Evolutionary conservation across 2,329 filamentous ascomycete genomes (phyloP), one percentile per base, ranked within the genome.

Genomic region (Fusarium pseudonygamai): DNA sequence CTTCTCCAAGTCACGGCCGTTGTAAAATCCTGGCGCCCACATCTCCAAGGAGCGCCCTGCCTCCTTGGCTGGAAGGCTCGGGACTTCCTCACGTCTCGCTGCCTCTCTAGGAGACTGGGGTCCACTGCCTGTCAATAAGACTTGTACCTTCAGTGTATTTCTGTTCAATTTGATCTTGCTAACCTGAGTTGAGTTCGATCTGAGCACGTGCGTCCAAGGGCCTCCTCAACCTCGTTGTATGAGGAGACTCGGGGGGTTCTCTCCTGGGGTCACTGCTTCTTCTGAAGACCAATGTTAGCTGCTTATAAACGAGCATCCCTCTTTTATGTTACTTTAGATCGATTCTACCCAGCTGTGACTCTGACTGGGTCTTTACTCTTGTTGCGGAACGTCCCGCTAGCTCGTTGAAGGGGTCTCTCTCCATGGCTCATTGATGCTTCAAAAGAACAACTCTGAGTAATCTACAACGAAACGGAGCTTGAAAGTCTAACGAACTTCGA

Each of bases 291-390:
- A 12, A 36, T 7, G 1, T 32, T n/a, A 14, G 28, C 28, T 11
- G 3, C 7, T 1, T 14, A 1, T 49, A 5, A 32, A 7, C 6
- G 0, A 18, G 2, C 11, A 14, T 18, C 0, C 7, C 2, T n/a
- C 11, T 6, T 9, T 9, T 3, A 5, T n/a, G 4, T 47, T n/a
- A 28, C 6, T 0, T 3, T 16, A 12, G 1, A 16, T 47, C 14
- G 14, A n/a, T 5, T n/a, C 2, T 2, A 7, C 22, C 22, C 6
- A 12, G 14, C 4, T 4, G 0, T 9, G 7, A 8, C 7, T 12
- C 7, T 12, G 2, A 0, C 7, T 16, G 16, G 10, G 14, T 16
- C 7, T n/a, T 12, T 2, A 10, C 5, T 5, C 7, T 6, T 18
- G 46, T 8, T n/a, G 3, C 20, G 12, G 10, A 13, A 30, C 46